phyloP scores from a whole-genome alignment of 176 grass and related monocot genomes.

The Hsuehochloa calcarea region DNA sequence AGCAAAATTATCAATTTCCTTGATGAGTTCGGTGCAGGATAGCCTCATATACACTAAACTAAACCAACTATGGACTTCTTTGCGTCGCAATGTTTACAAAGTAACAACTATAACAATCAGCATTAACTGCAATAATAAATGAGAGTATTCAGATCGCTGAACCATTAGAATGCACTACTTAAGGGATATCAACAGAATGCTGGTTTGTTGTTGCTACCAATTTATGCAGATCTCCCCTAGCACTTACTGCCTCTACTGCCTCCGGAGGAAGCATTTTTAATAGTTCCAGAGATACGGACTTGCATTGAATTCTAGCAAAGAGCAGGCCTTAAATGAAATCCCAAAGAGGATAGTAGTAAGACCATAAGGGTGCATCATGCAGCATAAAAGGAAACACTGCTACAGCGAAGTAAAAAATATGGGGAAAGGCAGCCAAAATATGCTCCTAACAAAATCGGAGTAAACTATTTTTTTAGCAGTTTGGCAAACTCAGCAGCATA shows the following conservation, averaged over 20 bases:
- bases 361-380: background rate
- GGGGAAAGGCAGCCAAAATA: background rate
- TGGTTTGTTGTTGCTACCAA: background rate
- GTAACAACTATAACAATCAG: background rate
- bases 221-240: background rate
- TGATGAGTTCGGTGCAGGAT: background rate
- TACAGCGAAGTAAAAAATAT: background rate
- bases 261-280: background rate
- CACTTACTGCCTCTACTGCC: background rate
- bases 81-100: background rate
- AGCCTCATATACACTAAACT: constrained; percentile 13
- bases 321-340: background rate
- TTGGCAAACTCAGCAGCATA: background rate
- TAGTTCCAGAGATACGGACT: background rate
- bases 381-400: constrained; percentile 2
- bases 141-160: background rate
- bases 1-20: background rate
- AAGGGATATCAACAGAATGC: background rate
- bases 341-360: background rate
- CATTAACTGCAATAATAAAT: background rate
- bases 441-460: background rate
- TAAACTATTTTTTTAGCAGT: background rate
- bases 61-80: background rate
- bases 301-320: background rate
- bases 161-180: background rate